phyloP scores from a whole-genome alignment of 140 eudicot genomes.

The Anethum foeniculum region DNA sequence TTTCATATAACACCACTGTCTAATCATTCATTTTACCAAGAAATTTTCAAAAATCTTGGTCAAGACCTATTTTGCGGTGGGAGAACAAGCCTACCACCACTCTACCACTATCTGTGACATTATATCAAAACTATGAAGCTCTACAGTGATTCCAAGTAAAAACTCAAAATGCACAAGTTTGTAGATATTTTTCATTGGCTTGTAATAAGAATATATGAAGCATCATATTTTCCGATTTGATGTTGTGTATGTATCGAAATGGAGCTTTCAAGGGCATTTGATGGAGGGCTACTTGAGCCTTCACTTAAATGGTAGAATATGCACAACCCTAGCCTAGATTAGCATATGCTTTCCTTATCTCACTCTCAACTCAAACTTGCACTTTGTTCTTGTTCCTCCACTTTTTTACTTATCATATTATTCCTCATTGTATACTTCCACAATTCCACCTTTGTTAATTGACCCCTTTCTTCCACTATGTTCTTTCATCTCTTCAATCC shows the following conservation, averaged over 20 bases:
- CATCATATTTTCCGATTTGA: neutral
- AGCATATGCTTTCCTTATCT: conserved; percentile 7
- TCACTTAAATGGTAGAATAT: neutral
- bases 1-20: neutral
- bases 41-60: neutral
- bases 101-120: neutral
- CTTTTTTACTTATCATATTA: neutral
- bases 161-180: neutral
- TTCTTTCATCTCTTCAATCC: neutral
- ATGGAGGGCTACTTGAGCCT: conserved; percentile 1
- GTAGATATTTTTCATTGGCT: neutral
- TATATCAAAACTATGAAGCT: neutral
- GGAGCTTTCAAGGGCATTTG: neutral
- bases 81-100: neutral
- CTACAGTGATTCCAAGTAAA: neutral
- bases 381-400: neutral
- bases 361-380: neutral
- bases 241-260: neutral
- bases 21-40: too few species aligned
- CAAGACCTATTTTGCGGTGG: neutral
- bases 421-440: neutral
- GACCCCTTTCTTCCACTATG: neutral
- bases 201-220: neutral
- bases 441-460: neutral
- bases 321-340: conserved; percentile 4